Evolutionary conservation across 2,329 filamentous ascomycete genomes (phyloP).

Genomic region (Calonectria henricotiae): DNA sequence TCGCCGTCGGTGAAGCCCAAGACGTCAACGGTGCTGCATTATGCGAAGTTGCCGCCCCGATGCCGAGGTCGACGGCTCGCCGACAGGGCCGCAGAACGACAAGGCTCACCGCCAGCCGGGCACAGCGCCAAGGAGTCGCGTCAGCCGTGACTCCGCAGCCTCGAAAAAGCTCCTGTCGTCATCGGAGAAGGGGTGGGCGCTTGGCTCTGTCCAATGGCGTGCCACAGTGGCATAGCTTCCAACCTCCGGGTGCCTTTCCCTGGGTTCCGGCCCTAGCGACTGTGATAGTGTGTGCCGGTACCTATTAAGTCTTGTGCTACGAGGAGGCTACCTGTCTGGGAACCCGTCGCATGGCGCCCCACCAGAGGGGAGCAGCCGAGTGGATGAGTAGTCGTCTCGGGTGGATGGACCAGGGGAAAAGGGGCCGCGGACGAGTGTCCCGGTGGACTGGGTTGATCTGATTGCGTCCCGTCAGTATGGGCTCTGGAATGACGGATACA

Average conservation of each 20-base stretch:
- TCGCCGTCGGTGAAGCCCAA: constrained; percentile 53
- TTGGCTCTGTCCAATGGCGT: constrained; percentile 45
- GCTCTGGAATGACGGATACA: constrained; percentile 48
- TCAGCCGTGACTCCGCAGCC: constrained; percentile 45
- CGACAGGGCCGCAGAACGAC: constrained; percentile 41
- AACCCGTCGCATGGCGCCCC: constrained; percentile 53
- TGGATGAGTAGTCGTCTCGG: constrained; percentile 43
- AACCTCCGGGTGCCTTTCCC: constrained; percentile 48
- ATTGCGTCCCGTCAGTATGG: constrained; percentile 50
- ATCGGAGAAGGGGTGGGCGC: constrained; percentile 45
- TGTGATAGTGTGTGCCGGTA: constrained; percentile 46
- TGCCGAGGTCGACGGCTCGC: constrained; percentile 30
- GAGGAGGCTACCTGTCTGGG: constrained; percentile 46
- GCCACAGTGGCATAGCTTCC: constrained; percentile 34
- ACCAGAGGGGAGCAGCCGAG: constrained; percentile 53
- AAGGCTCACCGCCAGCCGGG: constrained; percentile 40
- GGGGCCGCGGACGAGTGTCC: constrained; percentile 52
- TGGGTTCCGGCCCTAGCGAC: constrained; percentile 49
- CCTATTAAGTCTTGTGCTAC: constrained; percentile 49
- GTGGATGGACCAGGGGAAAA: constrained; percentile 52
- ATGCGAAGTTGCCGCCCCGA: constrained; percentile 26
- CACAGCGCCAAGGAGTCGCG: constrained; percentile 42
- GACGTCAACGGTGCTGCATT: constrained; percentile 32
- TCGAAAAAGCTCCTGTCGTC: constrained; percentile 49
- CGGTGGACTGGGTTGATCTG: constrained; percentile 55